These are phyloP conservation scores for Skeletonema tropicum DNA, from an alignment of 108 stramenopile species.

Conservation along the genomic window DNA sequence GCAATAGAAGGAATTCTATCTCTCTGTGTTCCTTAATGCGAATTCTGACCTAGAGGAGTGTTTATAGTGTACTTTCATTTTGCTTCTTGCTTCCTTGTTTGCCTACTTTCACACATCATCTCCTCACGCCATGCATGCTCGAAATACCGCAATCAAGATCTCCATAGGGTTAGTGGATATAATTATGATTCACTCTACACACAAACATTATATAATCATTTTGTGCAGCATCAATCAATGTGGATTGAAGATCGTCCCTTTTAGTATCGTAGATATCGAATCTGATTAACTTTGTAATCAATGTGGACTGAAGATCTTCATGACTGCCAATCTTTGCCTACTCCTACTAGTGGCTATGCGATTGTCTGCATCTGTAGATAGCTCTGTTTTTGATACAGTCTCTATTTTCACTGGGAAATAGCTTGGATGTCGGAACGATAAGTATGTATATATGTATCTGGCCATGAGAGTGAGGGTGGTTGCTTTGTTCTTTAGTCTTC, in stretches of 20 bases:
- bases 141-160: slow-evolving; percentile 29
- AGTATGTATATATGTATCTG: no score
- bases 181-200: slow-evolving; percentile 57
- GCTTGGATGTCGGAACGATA: no score
- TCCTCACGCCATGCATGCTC: slow-evolving; percentile 27
- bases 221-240: slow-evolving; percentile 54
- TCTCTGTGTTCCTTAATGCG: slow-evolving; percentile 11
- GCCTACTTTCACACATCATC: neutral
- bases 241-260: slow-evolving; percentile 50
- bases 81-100: neutral
- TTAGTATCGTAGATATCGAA: no score
- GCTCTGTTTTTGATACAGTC: no score
- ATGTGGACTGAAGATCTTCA: slow-evolving; percentile 36
- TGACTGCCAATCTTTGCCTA: no score
- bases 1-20: slow-evolving; percentile 37
- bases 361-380: no score
- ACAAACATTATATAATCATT: slow-evolving; percentile 29
- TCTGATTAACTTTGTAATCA: no score
- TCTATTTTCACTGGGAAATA: no score
- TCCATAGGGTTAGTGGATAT: slow-evolving; percentile 46
- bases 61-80: neutral
- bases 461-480: no score
- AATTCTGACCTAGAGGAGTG: neutral
- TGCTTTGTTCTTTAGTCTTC: no score
- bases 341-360: no score